Evolutionary conservation across 805 yeast genomes (phyloP).

Genomic region (Kregervanrija pseudodelftensis): DNA sequence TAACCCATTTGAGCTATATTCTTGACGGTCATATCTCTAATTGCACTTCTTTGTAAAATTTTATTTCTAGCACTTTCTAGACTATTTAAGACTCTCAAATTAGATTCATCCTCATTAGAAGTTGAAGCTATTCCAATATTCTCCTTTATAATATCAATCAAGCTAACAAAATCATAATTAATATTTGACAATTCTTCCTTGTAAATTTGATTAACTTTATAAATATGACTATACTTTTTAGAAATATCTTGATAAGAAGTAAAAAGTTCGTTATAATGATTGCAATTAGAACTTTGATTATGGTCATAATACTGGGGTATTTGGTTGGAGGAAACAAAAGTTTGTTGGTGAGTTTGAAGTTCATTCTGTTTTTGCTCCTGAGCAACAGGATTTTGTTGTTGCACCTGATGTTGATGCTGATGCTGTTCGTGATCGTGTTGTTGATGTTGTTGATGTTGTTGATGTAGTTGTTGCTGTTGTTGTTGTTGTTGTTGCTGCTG

Average conservation of each 20-base stretch:
- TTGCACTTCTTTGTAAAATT: conserved; percentile 26
- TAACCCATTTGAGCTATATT: conserved; percentile 12
- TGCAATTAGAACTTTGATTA: too few relatives aligned
- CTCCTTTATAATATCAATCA: conserved; percentile 36
- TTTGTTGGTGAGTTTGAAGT: too few relatives aligned
- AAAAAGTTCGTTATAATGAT: too few relatives aligned
- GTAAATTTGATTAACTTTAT: conserved; percentile 38
- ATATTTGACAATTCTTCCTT: conserved; percentile 40
- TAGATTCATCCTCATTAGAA: conserved; percentile 4
- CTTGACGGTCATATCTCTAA: conserved; percentile 25
- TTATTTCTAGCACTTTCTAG: conserved; percentile 22
- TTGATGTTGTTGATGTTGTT: conserved; percentile 3
- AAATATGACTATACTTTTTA: too few relatives aligned
- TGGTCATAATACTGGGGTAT: too few relatives aligned
- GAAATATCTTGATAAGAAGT: too few relatives aligned
- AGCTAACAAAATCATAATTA: conserved; percentile 45
- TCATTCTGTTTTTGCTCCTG: too few relatives aligned
- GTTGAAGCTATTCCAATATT: conserved; percentile 7
- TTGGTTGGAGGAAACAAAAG: too few relatives aligned
- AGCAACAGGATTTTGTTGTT: too few relatives aligned
- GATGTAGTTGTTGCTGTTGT: conserved; percentile 4
- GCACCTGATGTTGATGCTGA: too few relatives aligned
- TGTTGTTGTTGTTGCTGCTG: conserved; percentile 2
- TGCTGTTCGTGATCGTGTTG: too few relatives aligned
- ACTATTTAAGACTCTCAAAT: conserved; percentile 10